These are phyloP conservation scores for Xanthoparmelia taractica DNA, from an alignment of 495 filamentous ascomycete genomes.

Conservation along the genomic window DNA sequence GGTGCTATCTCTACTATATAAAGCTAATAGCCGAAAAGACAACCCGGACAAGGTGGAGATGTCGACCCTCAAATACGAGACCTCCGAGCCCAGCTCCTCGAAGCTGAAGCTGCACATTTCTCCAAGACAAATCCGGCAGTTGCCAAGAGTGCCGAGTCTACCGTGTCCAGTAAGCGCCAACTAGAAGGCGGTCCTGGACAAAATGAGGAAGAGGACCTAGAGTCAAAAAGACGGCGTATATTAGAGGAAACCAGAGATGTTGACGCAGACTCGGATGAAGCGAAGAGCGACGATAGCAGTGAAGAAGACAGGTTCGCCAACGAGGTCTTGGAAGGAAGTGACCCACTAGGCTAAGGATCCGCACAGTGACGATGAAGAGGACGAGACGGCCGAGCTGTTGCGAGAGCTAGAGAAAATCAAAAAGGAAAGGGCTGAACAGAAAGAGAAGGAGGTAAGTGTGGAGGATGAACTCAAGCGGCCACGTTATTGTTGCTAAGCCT, in stretches of 20 bases:
- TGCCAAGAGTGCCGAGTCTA: constrained; percentile 33
- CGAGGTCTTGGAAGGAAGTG: not conserved
- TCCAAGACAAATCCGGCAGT: constrained; percentile 60
- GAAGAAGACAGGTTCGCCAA: constrained; percentile 55
- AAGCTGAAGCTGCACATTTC: constrained; percentile 80
- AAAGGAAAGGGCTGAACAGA: constrained; percentile 75
- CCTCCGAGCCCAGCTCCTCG: constrained; percentile 81
- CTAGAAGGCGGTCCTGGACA: constrained; percentile 45
- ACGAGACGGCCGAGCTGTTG: constrained; percentile 83
- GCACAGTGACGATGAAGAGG: constrained; percentile 66
- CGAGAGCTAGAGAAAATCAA: constrained; percentile 94
- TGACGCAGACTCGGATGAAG: constrained; percentile 78
- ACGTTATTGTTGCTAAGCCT: constrained; percentile 3
- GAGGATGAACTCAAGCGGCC: not conserved
- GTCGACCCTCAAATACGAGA: constrained; percentile 68
- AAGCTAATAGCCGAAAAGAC: constrained; percentile 37
- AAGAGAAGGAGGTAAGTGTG: constrained; percentile 62
- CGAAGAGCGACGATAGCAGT: constrained; percentile 55
- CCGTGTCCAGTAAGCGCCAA: constrained; percentile 54
- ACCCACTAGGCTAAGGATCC: not conserved
- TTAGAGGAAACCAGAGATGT: constrained; percentile 83
- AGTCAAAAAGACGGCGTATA: constrained; percentile 78
- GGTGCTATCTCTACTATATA: constrained; percentile 12
- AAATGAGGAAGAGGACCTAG: constrained; percentile 57
- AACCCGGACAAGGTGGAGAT: constrained; percentile 83